Base-by-base conservation (phyloP, 2,329 filamentous ascomycete genomes). In the Lachnum nothofagi region DNA sequence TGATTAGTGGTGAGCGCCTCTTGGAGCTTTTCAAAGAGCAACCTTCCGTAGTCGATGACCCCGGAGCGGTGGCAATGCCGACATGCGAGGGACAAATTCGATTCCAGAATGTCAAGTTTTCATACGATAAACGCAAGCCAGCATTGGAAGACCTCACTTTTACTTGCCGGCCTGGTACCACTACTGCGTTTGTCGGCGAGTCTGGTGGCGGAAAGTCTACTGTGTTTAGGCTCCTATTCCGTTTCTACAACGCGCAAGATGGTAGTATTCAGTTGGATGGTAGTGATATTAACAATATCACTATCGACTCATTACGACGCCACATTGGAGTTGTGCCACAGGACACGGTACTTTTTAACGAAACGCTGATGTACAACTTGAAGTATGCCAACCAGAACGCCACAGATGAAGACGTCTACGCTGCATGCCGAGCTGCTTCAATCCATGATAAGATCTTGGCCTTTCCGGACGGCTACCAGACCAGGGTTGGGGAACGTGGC, bases 181-280 rank as follows among this genome's bases (percentile, higher is more conserved):
- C 91, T 0, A 98, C 91, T 5, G 93, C 93, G 0, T 84, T 98
- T 56, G 93, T 98, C 16, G 93, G 93, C 55, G 91, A 97, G 67
- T 97, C 91, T 25, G 93, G 93, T 39, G 93, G 93, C 51, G 93
- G 93, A 57, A 98, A 98, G 68, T 97, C 91, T 2, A 98, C 93
- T 0, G 80, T 98, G 22, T 96, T 98, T 74, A 86, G 93, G 43
- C 79, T 97, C 42, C 83, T 98, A 66, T 97, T 95, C 75, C 86
- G 93, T 16, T 98, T 96, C 69, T 98, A 97, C 73, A 94, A 96
- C 64, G 81, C 85, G 46, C 76, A 83, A 44, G 78, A 82, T 44
- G 93, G 93, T 29, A 82, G 76, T 62, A 95, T 97, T 49, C 80
- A 85, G 63, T 75, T 98, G 46, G 93, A 97, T 64, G 89, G 86